phyloP scores from a whole-genome alignment of 2,329 filamentous ascomycete species.

The Alternaria novae-zelandiae region DNA sequence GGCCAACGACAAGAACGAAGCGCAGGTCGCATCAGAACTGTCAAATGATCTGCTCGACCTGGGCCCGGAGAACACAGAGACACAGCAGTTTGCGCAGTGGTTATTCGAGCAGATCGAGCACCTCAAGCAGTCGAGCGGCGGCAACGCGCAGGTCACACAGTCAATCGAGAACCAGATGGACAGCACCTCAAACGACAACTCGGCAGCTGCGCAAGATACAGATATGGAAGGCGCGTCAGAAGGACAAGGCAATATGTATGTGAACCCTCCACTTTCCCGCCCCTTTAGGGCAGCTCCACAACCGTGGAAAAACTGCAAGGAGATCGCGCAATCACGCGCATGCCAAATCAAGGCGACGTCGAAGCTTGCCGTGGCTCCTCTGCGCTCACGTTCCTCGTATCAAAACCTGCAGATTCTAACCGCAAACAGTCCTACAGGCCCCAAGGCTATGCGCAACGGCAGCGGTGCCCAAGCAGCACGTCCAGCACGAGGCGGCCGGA shows the following conservation, averaged over 20 bases:
- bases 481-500: slow-evolving; percentile 67
- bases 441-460: slow-evolving; percentile 89
- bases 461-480: slow-evolving; percentile 44
- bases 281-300: neutral
- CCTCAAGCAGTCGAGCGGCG: slow-evolving; percentile 67
- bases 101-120: slow-evolving; percentile 84
- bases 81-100: slow-evolving; percentile 86
- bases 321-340: neutral
- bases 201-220: slow-evolving; percentile 60
- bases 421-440: slow-evolving; percentile 84
- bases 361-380: neutral
- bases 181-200: slow-evolving; percentile 32
- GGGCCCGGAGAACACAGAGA: slow-evolving; percentile 80
- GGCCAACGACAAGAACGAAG: slow-evolving; percentile 90
- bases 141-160: slow-evolving; percentile 34
- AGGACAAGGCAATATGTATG: slow-evolving; percentile 53
- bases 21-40: slow-evolving; percentile 87
- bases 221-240: slow-evolving; percentile 71
- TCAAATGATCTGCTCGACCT: slow-evolving; percentile 85
- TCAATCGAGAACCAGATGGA: slow-evolving; percentile 32
- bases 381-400: neutral
- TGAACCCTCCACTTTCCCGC: slow-evolving; percentile 12
- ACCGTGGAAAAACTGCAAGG: neutral
- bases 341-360: neutral
- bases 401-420: slow-evolving; percentile 22